Evolutionary conservation across 768 basidiomycete species (phyloP).

Genomic region (Boletus edulis): DNA sequence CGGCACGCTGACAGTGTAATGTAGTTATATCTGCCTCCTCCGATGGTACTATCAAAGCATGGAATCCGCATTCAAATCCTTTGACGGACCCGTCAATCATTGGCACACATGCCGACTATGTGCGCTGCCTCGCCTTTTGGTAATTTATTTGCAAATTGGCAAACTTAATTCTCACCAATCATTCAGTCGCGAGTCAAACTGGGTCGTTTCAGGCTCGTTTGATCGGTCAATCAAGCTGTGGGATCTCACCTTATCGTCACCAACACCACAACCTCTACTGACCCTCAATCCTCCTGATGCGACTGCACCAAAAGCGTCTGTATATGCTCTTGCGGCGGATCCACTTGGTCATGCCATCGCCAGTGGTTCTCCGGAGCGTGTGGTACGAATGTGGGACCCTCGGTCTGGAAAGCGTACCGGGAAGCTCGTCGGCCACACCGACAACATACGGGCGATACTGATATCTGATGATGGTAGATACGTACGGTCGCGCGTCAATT

Average conservation of each 20-base stretch:
- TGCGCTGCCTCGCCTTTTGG: conserved; percentile 76
- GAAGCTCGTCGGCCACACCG: conserved; percentile 94
- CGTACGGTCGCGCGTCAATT: conserved; percentile 45
- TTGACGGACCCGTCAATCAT: conserved; percentile 62
- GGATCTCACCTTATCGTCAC: conserved; percentile 62
- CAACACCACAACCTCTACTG: conserved; percentile 50
- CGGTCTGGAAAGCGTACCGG: conserved; percentile 75
- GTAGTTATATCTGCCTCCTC: conserved; percentile 91
- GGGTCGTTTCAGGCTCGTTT: conserved; percentile 93
- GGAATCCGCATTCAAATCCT: conserved; percentile 75
- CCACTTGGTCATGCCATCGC: conserved; percentile 79
- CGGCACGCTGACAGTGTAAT: conserved; percentile 4
- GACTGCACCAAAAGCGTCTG: conserved; percentile 61
- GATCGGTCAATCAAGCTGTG: conserved; percentile 94
- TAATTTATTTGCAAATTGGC: conserved; percentile 27
- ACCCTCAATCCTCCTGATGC: conserved; percentile 69
- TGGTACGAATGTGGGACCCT: conserved; percentile 93
- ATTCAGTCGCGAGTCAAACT: conserved; percentile 69
- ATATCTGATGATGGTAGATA: conserved; percentile 90
- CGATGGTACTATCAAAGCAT: conserved; percentile 91
- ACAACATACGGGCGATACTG: conserved; percentile 89
- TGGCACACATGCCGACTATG: conserved; percentile 83
- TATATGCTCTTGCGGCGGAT: conserved; percentile 80
- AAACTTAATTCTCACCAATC: conserved; percentile 10
- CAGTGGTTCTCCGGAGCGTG: conserved; percentile 88